phyloP scores from a whole-genome alignment of 768 basidiomycete genomes.

The Lactarius trivialis region DNA sequence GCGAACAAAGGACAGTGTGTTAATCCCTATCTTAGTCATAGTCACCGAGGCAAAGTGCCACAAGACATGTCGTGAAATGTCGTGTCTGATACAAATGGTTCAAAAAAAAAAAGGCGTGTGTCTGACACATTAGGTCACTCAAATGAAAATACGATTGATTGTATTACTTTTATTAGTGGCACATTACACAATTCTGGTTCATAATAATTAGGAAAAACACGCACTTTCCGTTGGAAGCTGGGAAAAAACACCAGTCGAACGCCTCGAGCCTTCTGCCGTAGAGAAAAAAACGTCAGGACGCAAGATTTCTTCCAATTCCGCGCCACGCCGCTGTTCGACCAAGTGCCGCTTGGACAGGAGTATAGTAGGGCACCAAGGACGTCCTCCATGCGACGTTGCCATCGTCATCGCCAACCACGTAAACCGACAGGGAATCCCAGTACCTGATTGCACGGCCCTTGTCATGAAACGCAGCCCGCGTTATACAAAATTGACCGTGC shows the following conservation, averaged over 20 bases:
- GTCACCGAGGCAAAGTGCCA: not conserved
- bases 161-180: not conserved
- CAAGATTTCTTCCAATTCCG: not conserved
- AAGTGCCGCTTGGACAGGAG: not conserved
- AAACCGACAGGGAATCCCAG: not conserved
- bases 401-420: constrained; percentile 10
- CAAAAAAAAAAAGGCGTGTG: no score
- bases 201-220: not conserved
- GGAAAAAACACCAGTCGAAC: not conserved
- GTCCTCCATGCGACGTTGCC: not conserved
- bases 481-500: constrained; percentile 11
- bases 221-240: not conserved
- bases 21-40: not conserved
- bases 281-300: not conserved
- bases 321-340: not conserved
- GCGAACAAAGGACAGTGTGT: not conserved
- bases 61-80: no score
- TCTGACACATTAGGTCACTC: not conserved
- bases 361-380: not conserved
- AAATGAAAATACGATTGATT: not conserved
- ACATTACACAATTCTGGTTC: not conserved
- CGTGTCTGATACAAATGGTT: no score
- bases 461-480: constrained; percentile 1
- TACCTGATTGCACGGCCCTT: not conserved
- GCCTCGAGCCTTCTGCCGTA: not conserved